A percentile compares a stretch with the other conserved stretches of the same genome.
These are phyloP conservation scores for Macrotyloma uniflorum DNA, from an alignment of 306 rosid species.

Conservation along the genomic window DNA sequence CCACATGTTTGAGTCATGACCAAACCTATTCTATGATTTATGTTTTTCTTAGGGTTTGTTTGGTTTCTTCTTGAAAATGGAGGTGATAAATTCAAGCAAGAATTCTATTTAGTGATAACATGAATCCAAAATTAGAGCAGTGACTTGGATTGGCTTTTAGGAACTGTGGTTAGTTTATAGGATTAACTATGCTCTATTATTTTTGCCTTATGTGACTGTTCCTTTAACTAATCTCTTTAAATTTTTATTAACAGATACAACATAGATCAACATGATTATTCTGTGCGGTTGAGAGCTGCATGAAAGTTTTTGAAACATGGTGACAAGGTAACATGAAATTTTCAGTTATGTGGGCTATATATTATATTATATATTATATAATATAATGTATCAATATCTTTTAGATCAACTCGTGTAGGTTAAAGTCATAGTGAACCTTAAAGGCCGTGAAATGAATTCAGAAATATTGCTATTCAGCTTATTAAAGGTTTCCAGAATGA, in stretches of 20 bases:
- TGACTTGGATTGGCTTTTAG: conserved; percentile 1
- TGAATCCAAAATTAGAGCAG: background rate
- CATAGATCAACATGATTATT: conserved; percentile 81
- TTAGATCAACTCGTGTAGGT: too few species aligned
- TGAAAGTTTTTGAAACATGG: conserved; percentile 79
- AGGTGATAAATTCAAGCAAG: background rate
- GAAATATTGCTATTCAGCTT: too few species aligned
- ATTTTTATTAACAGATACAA: conserved; percentile 58
- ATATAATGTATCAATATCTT: too few species aligned
- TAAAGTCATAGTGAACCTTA: too few species aligned
- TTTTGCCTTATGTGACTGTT: conserved; percentile 5
- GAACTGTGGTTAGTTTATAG: background rate
- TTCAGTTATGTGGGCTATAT: background rate
- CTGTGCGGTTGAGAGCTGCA: conserved; percentile 88
- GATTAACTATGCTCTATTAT: background rate
- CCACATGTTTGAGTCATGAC: background rate
- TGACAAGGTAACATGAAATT: conserved; percentile 65
- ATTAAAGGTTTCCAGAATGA: too few species aligned
- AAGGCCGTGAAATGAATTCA: too few species aligned
- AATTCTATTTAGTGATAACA: background rate
- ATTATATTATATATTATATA: too few species aligned
- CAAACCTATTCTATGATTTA: background rate
- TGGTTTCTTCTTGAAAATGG: background rate
- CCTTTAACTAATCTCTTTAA: background rate
- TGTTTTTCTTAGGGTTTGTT: background rate